These are phyloP conservation scores for Carex littledalei DNA, from an alignment of 176 grass and related monocot species.

Conservation along the genomic window DNA sequence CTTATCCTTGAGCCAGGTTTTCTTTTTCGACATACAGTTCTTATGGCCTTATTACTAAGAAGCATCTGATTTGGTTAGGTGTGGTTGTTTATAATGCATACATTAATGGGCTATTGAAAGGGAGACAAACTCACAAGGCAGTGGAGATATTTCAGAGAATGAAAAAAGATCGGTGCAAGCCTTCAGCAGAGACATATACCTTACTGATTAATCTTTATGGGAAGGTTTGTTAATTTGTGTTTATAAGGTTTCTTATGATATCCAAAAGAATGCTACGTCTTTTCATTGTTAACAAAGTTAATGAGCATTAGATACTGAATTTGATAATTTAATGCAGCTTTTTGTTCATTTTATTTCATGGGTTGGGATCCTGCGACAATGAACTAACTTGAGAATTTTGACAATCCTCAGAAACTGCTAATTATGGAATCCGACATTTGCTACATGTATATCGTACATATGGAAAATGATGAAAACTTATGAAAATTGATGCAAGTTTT, in stretches of 20 bases:
- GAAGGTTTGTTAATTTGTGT: constrained; percentile 37
- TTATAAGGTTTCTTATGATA: not conserved
- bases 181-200: constrained; percentile 77
- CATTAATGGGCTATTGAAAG: constrained; percentile 61
- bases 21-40: not conserved
- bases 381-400: not conserved
- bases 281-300: not conserved
- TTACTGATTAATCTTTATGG: constrained; percentile 92
- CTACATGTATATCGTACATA: not conserved
- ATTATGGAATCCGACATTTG: not conserved
- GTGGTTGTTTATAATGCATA: constrained; percentile 72
- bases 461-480: not conserved
- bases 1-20: not conserved
- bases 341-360: not conserved
- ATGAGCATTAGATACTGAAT: not conserved
- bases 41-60: not conserved
- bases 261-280: not conserved
- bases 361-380: not conserved
- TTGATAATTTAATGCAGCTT: not conserved
- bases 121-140: constrained; percentile 59
- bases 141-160: constrained; percentile 81
- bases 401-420: not conserved
- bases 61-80: constrained; percentile 31
- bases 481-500: constrained; percentile 1
- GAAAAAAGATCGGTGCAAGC: constrained; percentile 63